These are phyloP conservation scores for Tolypocladium inflatum DNA, from an alignment of 2,329 filamentous ascomycete species.

Conservation along the genomic window DNA sequence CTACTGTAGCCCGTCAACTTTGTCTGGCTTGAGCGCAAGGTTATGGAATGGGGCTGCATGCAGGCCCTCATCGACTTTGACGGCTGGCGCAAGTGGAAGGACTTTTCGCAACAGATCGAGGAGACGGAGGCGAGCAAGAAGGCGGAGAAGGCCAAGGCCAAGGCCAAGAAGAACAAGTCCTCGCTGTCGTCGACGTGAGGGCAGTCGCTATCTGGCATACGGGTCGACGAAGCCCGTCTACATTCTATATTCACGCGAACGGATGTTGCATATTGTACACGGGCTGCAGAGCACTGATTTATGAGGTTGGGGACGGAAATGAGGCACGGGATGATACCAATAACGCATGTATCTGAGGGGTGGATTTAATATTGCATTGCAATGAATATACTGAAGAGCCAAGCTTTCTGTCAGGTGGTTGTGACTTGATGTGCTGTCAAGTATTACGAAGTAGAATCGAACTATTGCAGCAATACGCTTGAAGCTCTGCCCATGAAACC, in stretches of 20 bases:
- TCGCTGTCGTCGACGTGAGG: slow-evolving; percentile 18
- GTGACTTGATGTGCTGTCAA: no score
- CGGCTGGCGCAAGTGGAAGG: slow-evolving; percentile 96
- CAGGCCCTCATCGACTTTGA: slow-evolving; percentile 98
- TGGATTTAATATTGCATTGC: neutral
- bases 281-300: neutral
- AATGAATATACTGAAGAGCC: neutral
- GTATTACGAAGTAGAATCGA: no score
- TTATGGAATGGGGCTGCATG: slow-evolving; percentile 99
- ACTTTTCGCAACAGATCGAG: slow-evolving; percentile 49
- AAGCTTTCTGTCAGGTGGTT: no score
- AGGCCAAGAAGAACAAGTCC: slow-evolving; percentile 35
- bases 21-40: slow-evolving; percentile 92
- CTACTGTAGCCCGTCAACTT: slow-evolving; percentile 77
- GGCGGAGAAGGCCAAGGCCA: slow-evolving; percentile 17
- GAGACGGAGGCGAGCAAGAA: slow-evolving; percentile 33
- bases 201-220: neutral
- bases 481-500: no score
- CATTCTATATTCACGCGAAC: neutral
- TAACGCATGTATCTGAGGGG: neutral
- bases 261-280: neutral
- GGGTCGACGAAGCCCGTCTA: neutral
- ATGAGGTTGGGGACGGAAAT: neutral
- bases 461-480: no score
- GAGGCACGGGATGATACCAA: slow-evolving; percentile 2